Evolutionary conservation across 176 grass and related monocot species (phyloP).

Genomic region (Paspalum notatum): DNA sequence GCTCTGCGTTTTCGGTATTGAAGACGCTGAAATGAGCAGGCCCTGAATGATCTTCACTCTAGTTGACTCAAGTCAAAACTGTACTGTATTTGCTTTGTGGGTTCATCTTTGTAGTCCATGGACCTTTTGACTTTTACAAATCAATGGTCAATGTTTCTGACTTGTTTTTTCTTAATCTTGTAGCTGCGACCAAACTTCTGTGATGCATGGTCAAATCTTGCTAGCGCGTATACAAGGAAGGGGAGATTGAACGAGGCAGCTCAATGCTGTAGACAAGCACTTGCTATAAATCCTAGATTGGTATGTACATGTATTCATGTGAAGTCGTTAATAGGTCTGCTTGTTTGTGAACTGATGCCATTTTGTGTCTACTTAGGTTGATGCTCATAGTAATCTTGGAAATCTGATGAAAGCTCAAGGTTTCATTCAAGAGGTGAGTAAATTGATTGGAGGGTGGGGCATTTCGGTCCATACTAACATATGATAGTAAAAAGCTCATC

Average conservation of each 20-base stretch:
- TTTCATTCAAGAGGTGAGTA: slow-evolving; percentile 77
- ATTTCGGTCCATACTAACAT: background rate
- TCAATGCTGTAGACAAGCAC: slow-evolving; percentile 94
- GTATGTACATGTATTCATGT: slow-evolving; percentile 47
- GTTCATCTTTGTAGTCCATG: slow-evolving; percentile 12
- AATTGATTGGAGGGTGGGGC: background rate
- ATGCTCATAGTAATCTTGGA: slow-evolving; percentile 97
- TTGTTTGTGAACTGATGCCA: slow-evolving; percentile 41
- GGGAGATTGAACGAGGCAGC: slow-evolving; percentile 90
- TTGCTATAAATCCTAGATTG: slow-evolving; percentile 79
- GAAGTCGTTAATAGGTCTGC: slow-evolving; percentile 25
- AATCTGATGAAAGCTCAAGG: slow-evolving; percentile 99
- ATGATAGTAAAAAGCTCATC: background rate
- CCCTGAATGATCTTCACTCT: background rate
- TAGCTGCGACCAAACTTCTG: slow-evolving; percentile 87
- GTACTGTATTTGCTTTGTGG: background rate
- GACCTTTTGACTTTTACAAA: background rate
- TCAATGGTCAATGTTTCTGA: background rate
- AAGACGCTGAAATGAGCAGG: too few species aligned
- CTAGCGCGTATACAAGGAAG: slow-evolving; percentile 96
- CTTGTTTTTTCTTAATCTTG: slow-evolving; percentile 29
- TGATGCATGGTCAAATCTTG: slow-evolving; percentile 99
- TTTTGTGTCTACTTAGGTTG: slow-evolving; percentile 68
- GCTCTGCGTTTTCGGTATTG: too few species aligned
- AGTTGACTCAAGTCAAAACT: background rate